Base-by-base conservation (phyloP, 257 asterid species). In the Cordia subcordata region DNA sequence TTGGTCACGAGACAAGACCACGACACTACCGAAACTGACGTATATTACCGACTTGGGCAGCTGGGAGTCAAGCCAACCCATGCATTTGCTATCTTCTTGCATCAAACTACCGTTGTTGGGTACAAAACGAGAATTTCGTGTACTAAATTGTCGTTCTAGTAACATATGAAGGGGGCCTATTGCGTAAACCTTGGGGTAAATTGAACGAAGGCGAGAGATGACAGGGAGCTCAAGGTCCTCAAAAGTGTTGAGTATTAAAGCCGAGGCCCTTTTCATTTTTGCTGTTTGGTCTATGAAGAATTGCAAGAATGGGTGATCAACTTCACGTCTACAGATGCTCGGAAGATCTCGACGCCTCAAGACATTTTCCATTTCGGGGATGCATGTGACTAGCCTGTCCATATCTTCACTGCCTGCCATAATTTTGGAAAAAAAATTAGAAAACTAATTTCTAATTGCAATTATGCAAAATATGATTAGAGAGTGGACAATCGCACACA, bases 271-370 rank as follows among this genome's bases (percentile, higher is more conserved):
- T 8, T 55, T 60, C 75, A 74, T 71, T 37, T 68, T 58, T 0
- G 58, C 53, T 51, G 76, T 12, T 66, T 74, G 80, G 42, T 55
- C 32, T 0, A 68, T 58, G 80, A n/a, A 74, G 46, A 78, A 78
- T 14, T 71, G 71, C 23, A 74, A 5, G 8, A 67, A 0, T 0
- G 40, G 66, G 50, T 22, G 53, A 8, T 68, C 44, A 1, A 71
- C 68, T 17, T 51, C 60, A 6, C 57, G 55, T 39, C 53, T 65
- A 58, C 81, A 78, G 13, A 75, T 49, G 17, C 18, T 15, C 8
- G 84, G 84, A 68, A 78, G 79, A 72, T 75, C 84, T 19, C 72
- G 60, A 5, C 74, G 67, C 55, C 79, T 55, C 15, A 78, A 13
- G 46, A 71, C 53, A 20, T 64, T 64, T 52, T 78, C 80, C 54